Conservation (phyloP, 2,329 filamentous ascomycete species). For the Xylaria sp. region DNA sequence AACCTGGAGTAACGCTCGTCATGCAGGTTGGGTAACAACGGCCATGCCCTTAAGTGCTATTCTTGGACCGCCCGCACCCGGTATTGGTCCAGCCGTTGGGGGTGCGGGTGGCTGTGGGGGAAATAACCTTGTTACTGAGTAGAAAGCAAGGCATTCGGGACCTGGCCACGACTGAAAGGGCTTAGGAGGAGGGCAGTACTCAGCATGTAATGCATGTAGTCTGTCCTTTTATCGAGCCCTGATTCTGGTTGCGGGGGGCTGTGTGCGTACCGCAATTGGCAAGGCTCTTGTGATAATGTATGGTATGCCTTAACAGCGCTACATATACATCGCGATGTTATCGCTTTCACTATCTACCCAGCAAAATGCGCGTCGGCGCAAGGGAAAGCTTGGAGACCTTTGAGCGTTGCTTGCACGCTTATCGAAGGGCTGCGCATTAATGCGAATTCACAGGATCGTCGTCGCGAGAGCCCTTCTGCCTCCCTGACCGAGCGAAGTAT, state of each 20-base stretch:
- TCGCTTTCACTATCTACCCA: background rate
- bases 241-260: constrained; percentile 7
- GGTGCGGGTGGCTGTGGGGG: constrained; percentile 20
- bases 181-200: background rate
- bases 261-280: background rate
- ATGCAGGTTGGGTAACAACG: constrained; percentile 21
- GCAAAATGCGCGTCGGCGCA: background rate
- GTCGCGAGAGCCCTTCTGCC: background rate
- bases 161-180: background rate
- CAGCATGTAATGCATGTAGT: background rate
- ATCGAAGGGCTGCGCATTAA: background rate
- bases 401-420: background rate
- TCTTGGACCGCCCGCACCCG: constrained; percentile 7
- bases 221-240: background rate
- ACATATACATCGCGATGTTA: background rate
- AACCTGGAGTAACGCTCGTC: background rate
- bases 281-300: no score
- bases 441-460: background rate
- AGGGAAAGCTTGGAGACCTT: background rate
- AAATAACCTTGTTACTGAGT: no score
- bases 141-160: constrained; percentile 2
- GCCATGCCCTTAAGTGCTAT: constrained; percentile 10
- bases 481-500: no score
- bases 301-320: no score
- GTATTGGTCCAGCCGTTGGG: background rate